Evolutionary conservation across 768 basidiomycete species (phyloP), one percentile per base, ranked within the genome.

Genomic region (Jaapia argillacea): DNA sequence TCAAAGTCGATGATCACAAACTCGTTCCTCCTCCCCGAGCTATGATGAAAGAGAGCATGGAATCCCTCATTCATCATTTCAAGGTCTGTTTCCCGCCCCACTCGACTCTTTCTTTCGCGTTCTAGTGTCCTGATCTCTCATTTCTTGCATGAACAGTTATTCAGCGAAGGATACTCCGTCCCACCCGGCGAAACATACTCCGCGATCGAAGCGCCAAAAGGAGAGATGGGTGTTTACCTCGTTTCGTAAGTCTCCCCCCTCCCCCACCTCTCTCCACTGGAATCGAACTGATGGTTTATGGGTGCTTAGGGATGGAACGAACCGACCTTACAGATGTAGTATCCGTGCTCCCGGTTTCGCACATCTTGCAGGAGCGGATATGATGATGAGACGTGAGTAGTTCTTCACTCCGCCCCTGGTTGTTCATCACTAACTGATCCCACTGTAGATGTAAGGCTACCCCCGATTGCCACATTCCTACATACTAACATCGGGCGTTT

Each of bases 21-120:
- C 79, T 98, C 46, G 87, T 87, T 1, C 91, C 96, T 20, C 94
- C 94, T 23, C 92, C 94, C 12, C 82, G 94, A 45, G 93, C 94
- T 1, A 82, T 83, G 44, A 99, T 99, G 96, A 99, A 99, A 67
- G 96, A 99, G 70, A 89, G 82, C 64, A 97, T 97, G 92, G 93
- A 97, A 65, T 79, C 85, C 4, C 74, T 97, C 45, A 97, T 99
- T 53, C 94, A 99, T 60, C 94, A 98, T 69, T 97, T 99, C 73
- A 99, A 99, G 72, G 88, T 77, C 28, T 33, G 14, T 51, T 52
- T 13, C 26, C 39, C 18, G 22, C 26, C 33, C 23, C 40, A 16
- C 40, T 45, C 20, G 13, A 41, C 37, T 12, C 36, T 21, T n/a
- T 2, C 5, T n/a, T n/a, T n/a, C n/a, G n/a, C n/a, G n/a, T n/a